Base-by-base conservation (phyloP, 805 yeast species). In the Jamesozyma jinghongensis region DNA sequence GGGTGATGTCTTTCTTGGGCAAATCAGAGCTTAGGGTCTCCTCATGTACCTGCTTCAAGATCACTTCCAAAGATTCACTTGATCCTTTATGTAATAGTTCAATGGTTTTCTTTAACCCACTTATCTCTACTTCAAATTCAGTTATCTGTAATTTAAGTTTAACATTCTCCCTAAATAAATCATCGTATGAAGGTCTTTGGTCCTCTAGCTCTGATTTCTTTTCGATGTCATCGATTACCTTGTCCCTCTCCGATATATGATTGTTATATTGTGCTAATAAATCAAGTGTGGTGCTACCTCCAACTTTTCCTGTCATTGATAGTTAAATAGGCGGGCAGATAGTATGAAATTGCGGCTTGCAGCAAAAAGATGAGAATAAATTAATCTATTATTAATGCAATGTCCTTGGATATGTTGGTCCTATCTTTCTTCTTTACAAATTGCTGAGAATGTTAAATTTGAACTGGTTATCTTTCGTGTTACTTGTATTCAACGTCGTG, bases 201-300 rank as follows among this genome's bases (percentile, higher is more conserved):
- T 48, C 46, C 16, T 45, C 50, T 27, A 35, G 14, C 5, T 38
- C 36, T 3, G 33, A 19, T 19, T 46, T 48, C 32, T 46, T 49
- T 35, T 59, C 63, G 20, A 57, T 51, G 31, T 53, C 48, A 18
- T 57, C 60, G 12, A 57, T 46, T 3, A 46, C 44, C 35, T 48
- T 57, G 33, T 58, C 62, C 42, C 52, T 51, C 38, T 56, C 54
- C 12, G 47, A 44, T 13, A 49, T 52, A 34, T 57, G 57, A 39
- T 57, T 49, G 44, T 60, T 47, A 40, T 57, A 60, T 41, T 57
- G 53, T 13, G 55, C 54, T 30, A 60, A 35, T 14, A 59, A 43
- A 42, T 57, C 56, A 32, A 58, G 33, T 13, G 62, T 53, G 12
- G 41, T 40, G 19, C 27, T 29, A 19, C 31, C 28, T 25, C 35